Percentiles rank a stretch among this genome's conserved stretches.
Conservation (phyloP, 2,329 filamentous ascomycete genomes). For the Plectosphaerella sp. region DNA sequence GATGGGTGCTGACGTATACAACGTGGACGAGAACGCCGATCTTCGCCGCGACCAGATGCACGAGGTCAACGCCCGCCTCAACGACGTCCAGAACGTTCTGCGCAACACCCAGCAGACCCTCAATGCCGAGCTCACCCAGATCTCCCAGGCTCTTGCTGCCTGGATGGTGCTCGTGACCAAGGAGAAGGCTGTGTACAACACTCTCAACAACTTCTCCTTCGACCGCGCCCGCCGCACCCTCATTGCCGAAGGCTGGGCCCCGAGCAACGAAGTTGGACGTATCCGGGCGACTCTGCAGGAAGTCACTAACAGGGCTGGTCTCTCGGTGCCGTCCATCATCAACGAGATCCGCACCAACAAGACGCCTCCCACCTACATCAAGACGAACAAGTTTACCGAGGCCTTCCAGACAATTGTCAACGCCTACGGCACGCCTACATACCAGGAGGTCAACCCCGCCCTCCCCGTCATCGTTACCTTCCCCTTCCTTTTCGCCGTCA, state of each 20-base stretch:
- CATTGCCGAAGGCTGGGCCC: slow-evolving; percentile 97
- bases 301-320: slow-evolving; percentile 90
- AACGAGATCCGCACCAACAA: slow-evolving; percentile 97
- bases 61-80: slow-evolving; percentile 90
- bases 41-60: slow-evolving; percentile 92
- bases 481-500: slow-evolving; percentile 99
- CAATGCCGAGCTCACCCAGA: slow-evolving; percentile 88
- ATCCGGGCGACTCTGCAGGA: slow-evolving; percentile 94
- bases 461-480: slow-evolving; percentile 95
- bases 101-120: slow-evolving; percentile 93
- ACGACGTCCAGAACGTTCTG: slow-evolving; percentile 87
- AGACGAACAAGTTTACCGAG: slow-evolving; percentile 97
- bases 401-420: slow-evolving; percentile 99
- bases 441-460: slow-evolving; percentile 94
- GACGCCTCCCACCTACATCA: slow-evolving; percentile 93
- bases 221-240: slow-evolving; percentile 92
- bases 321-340: slow-evolving; percentile 97
- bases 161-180: slow-evolving; percentile 99
- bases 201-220: slow-evolving; percentile 93
- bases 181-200: slow-evolving; percentile 96
- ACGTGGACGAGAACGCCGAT: slow-evolving; percentile 95
- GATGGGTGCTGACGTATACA: slow-evolving; percentile 91
- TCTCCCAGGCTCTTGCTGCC: slow-evolving; percentile 84
- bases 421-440: slow-evolving; percentile 95
- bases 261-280: slow-evolving; percentile 80